Base-by-base conservation (phyloP, 768 basidiomycete species). In the Artomyces pyxidatus region DNA sequence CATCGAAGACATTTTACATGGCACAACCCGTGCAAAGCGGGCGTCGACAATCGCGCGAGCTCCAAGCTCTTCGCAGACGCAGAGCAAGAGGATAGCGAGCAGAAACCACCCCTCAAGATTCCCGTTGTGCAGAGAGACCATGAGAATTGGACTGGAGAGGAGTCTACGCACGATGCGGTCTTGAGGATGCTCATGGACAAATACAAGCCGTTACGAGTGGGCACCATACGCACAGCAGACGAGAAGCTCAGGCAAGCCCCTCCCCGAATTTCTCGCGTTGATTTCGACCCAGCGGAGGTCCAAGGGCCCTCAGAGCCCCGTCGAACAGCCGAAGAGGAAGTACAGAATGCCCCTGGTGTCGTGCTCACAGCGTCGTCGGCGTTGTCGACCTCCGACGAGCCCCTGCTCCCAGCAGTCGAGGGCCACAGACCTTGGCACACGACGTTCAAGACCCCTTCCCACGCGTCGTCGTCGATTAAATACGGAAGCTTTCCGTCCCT, bases 181-280 rank as follows among this genome's bases (percentile, higher is more conserved):
- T 69, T 89, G 16, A 76, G 88, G 19, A 92, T 94, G 87, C 73
- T 92, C 5, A 74, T 90, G 28, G 89, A 92, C 69, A 85, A 88
- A 61, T 83, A 91, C 69, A 90, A 86, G 64, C 88, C 89, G 1
- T 65, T 90, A 28, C 74, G 86, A n/a, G 74, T 70, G 8, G 81
- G 78, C 8, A 61, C 67, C 10, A 73, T 85, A 37, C 64, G 70
- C 52, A 71, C 75, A 1, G 83, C 85, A 6, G 85, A 88, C 44
- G 70, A 85, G 60, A 86, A 81, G 61, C 56, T 87, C 45, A 81
- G 74, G 61, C 65, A 71, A 38, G 62, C 68, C 1, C 74, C 72
- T 1, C 76, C 76, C 4, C 66, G 59, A 29, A 58, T 78, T 38
- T 61, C 55, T 11, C 42, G 55, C 27, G n/a, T n/a, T 14, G n/a